A percentile compares a stretch with the other conserved stretches of the same genome.
Conservation (phyloP, 129 eudicot species). For the Helianthus tuberosus region DNA sequence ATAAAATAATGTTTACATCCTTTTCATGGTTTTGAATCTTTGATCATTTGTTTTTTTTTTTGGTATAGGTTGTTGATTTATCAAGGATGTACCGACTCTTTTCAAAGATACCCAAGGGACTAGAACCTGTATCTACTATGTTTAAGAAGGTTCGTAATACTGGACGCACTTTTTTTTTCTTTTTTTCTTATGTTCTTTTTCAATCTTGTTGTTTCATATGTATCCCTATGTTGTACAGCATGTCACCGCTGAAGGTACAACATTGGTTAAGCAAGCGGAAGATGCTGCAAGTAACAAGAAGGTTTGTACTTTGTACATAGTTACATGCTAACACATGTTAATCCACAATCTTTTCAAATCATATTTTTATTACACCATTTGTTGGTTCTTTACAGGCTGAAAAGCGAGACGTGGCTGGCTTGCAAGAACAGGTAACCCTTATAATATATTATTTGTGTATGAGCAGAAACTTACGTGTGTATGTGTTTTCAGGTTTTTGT, state of each 20-base stretch:
- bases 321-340: neutral
- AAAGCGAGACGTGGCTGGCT: constrained; percentile 77
- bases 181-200: neutral
- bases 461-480: constrained; percentile 6
- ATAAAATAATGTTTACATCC: neutral
- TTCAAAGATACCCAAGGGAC: constrained; percentile 72
- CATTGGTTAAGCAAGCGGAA: constrained; percentile 92
- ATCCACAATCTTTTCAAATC: neutral
- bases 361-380: neutral
- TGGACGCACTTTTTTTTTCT: neutral
- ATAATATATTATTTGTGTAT: neutral
- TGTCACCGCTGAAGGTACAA: constrained; percentile 90
- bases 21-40: neutral
- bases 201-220: constrained; percentile 18
- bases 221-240: constrained; percentile 56
- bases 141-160: constrained; percentile 82
- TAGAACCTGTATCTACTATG: constrained; percentile 81
- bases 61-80: constrained; percentile 74
- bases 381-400: constrained; percentile 61
- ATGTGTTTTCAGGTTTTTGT: constrained; percentile 61
- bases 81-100: constrained; percentile 91
- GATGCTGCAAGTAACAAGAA: constrained; percentile 91
- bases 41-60: neutral
- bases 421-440: constrained; percentile 77
- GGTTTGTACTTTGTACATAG: constrained; percentile 49